These are phyloP conservation scores for Eucommia ulmoides DNA, from an alignment of 257 asterid species.

Conservation along the genomic window DNA sequence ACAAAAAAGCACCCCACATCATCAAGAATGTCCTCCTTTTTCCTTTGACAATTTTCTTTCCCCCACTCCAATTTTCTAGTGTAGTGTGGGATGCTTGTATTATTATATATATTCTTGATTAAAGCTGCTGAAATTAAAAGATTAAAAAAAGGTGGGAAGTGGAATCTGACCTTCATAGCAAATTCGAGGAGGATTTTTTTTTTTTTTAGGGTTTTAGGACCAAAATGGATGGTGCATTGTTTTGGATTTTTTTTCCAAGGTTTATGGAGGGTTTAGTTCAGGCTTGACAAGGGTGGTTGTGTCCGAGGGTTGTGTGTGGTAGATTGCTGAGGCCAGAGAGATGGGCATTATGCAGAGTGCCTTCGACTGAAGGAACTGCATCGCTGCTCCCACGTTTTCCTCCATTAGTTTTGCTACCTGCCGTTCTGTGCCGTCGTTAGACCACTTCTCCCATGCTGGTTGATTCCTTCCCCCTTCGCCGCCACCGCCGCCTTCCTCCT, in stretches of 20 bases:
- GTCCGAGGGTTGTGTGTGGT: conserved; percentile 71
- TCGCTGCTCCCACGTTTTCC: conserved; percentile 94
- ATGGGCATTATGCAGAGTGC: conserved; percentile 97
- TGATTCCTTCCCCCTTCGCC: conserved; percentile 50
- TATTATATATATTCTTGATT: conserved; percentile 6
- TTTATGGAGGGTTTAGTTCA: conserved; percentile 57
- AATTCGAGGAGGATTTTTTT: conserved; percentile 8
- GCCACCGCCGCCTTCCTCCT: conserved; percentile 65
- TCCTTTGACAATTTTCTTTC: not conserved
- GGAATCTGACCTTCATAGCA: conserved; percentile 25
- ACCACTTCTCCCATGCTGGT: conserved; percentile 99
- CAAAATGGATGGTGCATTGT: conserved; percentile 12
- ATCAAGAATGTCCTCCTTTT: not conserved
- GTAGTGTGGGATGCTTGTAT: not conserved
- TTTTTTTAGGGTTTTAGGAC: conserved; percentile 2
- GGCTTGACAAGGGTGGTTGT: conserved; percentile 42
- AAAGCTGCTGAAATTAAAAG: conserved; percentile 18
- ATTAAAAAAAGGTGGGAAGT: conserved; percentile 15
- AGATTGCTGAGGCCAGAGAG: conserved; percentile 87
- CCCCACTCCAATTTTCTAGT: not conserved
- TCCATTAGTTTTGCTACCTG: conserved; percentile 98
- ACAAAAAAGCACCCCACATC: not conserved
- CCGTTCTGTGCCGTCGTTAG: conserved; percentile 90
- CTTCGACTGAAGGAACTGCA: conserved; percentile 96
- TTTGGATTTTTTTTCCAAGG: conserved; percentile 7